Base-by-base conservation (phyloP, 2,329 filamentous ascomycete species). In the Fusarium pseudograminearum region DNA sequence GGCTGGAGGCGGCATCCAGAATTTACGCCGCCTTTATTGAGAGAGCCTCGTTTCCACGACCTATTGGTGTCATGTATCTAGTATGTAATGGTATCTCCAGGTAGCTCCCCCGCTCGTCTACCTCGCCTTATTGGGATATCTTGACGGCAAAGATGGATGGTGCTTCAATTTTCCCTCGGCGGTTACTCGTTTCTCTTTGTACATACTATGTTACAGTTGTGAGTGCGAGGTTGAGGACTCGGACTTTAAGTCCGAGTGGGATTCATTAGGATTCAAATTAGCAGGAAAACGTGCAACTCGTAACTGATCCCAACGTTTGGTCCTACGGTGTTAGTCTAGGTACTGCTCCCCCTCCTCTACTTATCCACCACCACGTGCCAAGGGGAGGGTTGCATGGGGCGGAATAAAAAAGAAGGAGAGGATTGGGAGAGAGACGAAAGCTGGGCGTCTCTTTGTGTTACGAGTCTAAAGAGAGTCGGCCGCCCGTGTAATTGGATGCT, bases 1-100 rank as follows among this genome's bases (percentile, higher is more conserved):
- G 48, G 33, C 30, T 33, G 4, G 62, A 65, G 62, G 62, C 62
- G 62, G 61, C 15, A 48, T 54, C 53, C 61, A 65, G 62, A 65
- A 54, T 36, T 38, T 26, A 41, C 53, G 61, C 61, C 34, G 34
- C 52, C 42, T 34, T 38, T 30, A n/a, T 10, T 7, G 34, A 57
- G 48, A 57, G 48, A 64, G 44, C 61, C 61, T 63, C 48, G 42
- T 63, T 61, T 48, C 42, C 18, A 26, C 40, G 40, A 31, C 24
- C 24, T 62, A 7, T 63, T 64, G 58, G 50, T 63, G 42, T 24
- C 31, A 30, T 50, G 30, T 31, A 28, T 28, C 26, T 28, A 52
- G 36, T 26, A 57, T 61, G 31, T 54, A 26, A 46, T 30, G 26
- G 42, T 46, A 30, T 30, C 18, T 46, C 42, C 30, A 46, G 22